phyloP scores from a whole-genome alignment of 2,329 filamentous ascomycete species.

The Albophoma yamanashiensis region DNA sequence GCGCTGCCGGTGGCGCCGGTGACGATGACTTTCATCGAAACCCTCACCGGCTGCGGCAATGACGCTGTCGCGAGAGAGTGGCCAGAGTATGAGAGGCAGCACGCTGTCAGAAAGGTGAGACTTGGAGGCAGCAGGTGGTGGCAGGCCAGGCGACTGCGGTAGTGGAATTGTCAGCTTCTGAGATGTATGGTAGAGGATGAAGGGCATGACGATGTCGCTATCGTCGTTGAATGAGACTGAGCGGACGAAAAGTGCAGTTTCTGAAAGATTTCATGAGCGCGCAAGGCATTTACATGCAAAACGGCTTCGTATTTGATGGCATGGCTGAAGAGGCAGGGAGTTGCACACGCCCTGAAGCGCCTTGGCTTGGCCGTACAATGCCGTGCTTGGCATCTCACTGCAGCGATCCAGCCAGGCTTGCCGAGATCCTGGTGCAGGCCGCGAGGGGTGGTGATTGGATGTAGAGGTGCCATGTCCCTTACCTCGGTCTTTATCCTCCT shows the following conservation, averaged over 20 bases:
- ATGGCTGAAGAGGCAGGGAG: not conserved
- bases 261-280: not conserved
- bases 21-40: constrained; percentile 47
- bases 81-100: not conserved
- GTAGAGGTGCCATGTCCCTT: not conserved
- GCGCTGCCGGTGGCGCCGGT: constrained; percentile 48
- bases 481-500: not conserved
- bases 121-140: not conserved
- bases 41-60: not conserved
- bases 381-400: not conserved
- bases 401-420: not conserved
- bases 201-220: not conserved
- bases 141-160: not conserved
- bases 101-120: not conserved
- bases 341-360: not conserved
- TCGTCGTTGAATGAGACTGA: not conserved
- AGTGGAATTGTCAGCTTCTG: not conserved
- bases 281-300: not conserved
- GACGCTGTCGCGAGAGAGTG: not conserved
- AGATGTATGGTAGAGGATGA: not conserved
- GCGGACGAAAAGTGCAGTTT: not conserved
- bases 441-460: not conserved
- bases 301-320: not conserved
- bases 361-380: not conserved
- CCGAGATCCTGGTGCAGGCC: not conserved